Percentiles rank a stretch among this genome's conserved stretches.
phyloP scores from a whole-genome alignment of 768 basidiomycete species.

The Boletus speciosus region DNA sequence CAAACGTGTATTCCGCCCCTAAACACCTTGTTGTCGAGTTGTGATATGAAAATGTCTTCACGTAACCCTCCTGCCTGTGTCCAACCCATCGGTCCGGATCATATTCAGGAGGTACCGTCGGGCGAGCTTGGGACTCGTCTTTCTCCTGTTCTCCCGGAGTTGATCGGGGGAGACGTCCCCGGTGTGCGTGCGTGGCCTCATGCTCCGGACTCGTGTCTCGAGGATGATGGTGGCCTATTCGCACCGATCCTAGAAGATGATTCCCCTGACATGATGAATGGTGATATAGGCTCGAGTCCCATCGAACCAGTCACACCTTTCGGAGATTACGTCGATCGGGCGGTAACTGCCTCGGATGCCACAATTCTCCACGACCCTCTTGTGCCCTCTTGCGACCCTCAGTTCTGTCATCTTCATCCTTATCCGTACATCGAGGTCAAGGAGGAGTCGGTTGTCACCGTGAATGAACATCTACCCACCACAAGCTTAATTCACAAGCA shows the following conservation, averaged over 20 bases:
- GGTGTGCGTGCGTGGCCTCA: slow-evolving; percentile 17
- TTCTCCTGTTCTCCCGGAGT: slow-evolving; percentile 13
- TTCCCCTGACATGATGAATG: slow-evolving; percentile 52
- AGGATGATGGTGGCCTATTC: slow-evolving; percentile 40
- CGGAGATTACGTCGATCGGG: slow-evolving; percentile 71
- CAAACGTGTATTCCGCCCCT: slow-evolving; percentile 84
- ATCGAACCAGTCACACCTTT: slow-evolving; percentile 75
- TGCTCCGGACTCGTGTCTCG: slow-evolving; percentile 17
- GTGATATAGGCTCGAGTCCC: slow-evolving; percentile 62
- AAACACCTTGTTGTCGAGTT: slow-evolving; percentile 23
- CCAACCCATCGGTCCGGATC: slow-evolving; percentile 11
- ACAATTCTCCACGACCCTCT: slow-evolving; percentile 24
- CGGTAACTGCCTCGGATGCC: slow-evolving; percentile 45
- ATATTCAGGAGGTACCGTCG: background rate
- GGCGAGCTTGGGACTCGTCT: background rate
- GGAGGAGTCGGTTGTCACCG: slow-evolving; percentile 36
- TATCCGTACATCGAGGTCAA: slow-evolving; percentile 17
- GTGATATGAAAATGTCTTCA: slow-evolving; percentile 14
- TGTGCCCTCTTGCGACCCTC: slow-evolving; percentile 18
- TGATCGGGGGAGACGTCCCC: slow-evolving; percentile 1
- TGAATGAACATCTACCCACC: slow-evolving; percentile 30
- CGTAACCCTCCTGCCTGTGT: slow-evolving; percentile 29
- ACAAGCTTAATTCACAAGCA: slow-evolving; percentile 62
- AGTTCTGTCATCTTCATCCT: slow-evolving; percentile 22
- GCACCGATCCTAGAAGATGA: slow-evolving; percentile 64